These are phyloP conservation scores for Porphyrellus cyaneotinctus DNA, from an alignment of 768 basidiomycete species.

Conservation along the genomic window DNA sequence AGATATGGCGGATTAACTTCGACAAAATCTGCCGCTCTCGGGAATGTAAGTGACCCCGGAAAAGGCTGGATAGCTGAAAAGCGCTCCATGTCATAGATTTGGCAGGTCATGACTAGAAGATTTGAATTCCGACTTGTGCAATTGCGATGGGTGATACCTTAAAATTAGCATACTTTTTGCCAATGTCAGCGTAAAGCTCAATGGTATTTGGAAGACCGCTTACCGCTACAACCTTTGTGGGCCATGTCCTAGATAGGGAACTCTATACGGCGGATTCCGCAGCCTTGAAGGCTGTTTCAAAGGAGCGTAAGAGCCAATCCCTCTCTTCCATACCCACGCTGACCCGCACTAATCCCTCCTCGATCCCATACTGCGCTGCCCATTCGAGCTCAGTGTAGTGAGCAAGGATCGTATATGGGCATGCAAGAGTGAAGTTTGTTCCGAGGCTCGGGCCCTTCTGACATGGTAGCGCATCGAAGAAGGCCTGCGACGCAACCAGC, in stretches of 20 bases:
- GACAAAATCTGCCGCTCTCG: too few species aligned
- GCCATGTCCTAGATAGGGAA: background rate
- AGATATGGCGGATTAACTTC: too few species aligned
- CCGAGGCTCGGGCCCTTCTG: slow-evolving; percentile 90
- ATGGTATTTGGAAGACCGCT: too few species aligned
- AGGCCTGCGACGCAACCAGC: slow-evolving; percentile 60
- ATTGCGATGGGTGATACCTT: background rate
- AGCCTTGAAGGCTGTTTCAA: slow-evolving; percentile 63
- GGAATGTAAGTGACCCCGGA: too few species aligned
- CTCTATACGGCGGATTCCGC: slow-evolving; percentile 48
- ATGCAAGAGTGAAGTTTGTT: slow-evolving; percentile 94
- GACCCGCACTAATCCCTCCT: slow-evolving; percentile 76
- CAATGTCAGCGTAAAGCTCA: too few species aligned
- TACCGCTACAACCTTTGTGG: too few species aligned
- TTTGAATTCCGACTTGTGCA: too few species aligned
- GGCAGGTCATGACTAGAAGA: too few species aligned
- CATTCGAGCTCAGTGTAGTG: slow-evolving; percentile 89
- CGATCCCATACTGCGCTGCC: slow-evolving; percentile 86
- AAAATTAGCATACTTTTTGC: background rate
- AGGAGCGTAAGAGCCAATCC: slow-evolving; percentile 50
- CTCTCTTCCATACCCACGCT: slow-evolving; percentile 88
- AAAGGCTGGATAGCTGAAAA: too few species aligned
- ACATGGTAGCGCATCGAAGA: slow-evolving; percentile 80
- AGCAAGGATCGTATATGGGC: slow-evolving; percentile 88
- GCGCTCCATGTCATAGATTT: too few species aligned